Conservation (phyloP, 371 early-diverging fungal genomes). For the Apophysomyces variabilis region DNA sequence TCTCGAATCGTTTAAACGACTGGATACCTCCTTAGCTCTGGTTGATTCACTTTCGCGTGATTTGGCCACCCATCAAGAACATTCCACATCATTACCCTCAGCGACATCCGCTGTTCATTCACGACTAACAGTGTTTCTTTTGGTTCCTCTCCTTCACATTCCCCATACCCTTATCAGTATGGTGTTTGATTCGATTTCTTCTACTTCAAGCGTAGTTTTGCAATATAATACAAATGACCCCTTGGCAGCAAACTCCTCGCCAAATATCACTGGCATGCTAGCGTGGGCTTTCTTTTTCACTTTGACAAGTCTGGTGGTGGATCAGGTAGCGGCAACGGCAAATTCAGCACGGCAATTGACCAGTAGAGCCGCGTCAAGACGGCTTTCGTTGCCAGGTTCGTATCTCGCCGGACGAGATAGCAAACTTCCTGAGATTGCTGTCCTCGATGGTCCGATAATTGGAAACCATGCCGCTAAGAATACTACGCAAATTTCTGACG, state of each 20-base stretch:
- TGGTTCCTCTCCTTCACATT: constrained; percentile 43
- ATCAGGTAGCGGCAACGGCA: constrained; percentile 22
- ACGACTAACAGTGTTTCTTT: constrained; percentile 27
- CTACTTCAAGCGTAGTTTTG: neutral
- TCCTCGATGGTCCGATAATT: neutral
- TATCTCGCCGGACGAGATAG: constrained; percentile 15
- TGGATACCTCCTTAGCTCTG: constrained; percentile 49
- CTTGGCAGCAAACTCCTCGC: constrained; percentile 8
- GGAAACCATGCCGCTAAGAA: neutral
- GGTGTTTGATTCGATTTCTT: constrained; percentile 32
- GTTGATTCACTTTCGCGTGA: constrained; percentile 55
- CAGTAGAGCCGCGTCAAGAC: constrained; percentile 12
- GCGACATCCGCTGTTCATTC: neutral
- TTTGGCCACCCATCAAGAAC: constrained; percentile 25
- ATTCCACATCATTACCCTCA: constrained; percentile 3
- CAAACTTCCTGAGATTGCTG: neutral
- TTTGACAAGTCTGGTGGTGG: constrained; percentile 37
- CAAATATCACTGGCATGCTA: constrained; percentile 31
- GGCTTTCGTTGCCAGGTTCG: constrained; percentile 30
- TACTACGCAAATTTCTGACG: neutral
- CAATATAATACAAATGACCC: neutral
- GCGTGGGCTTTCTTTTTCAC: constrained; percentile 47
- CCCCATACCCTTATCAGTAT: constrained; percentile 43
- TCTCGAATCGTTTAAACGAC: constrained; percentile 43
- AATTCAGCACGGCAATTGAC: neutral